phyloP scores from a whole-genome alignment of 495 filamentous ascomycete species.

The Tuber microsphaerosporum region DNA sequence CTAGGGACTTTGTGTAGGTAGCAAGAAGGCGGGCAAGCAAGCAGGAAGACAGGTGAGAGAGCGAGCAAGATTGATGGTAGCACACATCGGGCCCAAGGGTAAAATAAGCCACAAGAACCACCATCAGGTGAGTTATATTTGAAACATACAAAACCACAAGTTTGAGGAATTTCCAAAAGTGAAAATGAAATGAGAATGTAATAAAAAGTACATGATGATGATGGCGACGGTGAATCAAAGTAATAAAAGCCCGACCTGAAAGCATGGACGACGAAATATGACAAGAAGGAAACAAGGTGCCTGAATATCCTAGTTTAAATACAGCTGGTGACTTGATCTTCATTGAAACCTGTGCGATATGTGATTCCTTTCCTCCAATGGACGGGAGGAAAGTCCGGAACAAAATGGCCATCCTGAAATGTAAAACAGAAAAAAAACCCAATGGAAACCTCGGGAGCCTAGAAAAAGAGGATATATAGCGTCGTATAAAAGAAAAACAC shows the following conservation, averaged over 20 bases:
- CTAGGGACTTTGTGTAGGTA: background rate
- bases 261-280: background rate
- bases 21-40: background rate
- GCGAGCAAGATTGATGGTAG: background rate
- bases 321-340: background rate
- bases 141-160: slow-evolving; percentile 2
- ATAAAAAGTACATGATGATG: background rate
- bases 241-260: background rate
- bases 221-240: background rate
- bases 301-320: slow-evolving; percentile 2
- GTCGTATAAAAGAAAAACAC: slow-evolving; percentile 4
- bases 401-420: background rate
- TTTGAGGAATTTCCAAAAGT: slow-evolving; percentile 2
- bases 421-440: slow-evolving; percentile 4
- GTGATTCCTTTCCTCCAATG: background rate
- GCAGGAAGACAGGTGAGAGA: background rate
- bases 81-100: background rate
- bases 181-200: background rate
- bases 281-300: background rate
- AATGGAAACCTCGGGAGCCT: slow-evolving; percentile 1
- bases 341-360: background rate
- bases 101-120: background rate
- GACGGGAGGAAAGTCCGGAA: slow-evolving; percentile 1
- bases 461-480: slow-evolving; percentile 1
- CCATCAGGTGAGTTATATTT: background rate